Percentiles rank a stretch among this genome's conserved stretches.
Evolutionary conservation across 176 grass and related monocot species (phyloP).

Genomic region (Raddia guianensis): DNA sequence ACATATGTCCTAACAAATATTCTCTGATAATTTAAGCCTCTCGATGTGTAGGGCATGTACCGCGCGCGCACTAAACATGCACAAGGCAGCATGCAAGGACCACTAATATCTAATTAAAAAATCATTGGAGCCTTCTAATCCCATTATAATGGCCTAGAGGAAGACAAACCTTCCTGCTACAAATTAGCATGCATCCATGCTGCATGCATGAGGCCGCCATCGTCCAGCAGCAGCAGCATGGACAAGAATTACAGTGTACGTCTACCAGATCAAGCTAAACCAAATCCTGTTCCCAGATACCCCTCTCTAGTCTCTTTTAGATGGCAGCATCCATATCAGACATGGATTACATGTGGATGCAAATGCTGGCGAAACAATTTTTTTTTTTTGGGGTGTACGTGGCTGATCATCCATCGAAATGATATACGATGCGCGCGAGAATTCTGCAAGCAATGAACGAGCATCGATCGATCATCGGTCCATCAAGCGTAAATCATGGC

Average conservation of each 20-base stretch:
- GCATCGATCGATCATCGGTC: constrained; percentile 46
- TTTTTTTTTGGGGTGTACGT: not conserved
- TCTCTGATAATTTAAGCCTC: constrained; percentile 38
- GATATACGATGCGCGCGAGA: constrained; percentile 33
- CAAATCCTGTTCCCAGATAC: constrained; percentile 29
- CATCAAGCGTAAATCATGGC: constrained; percentile 64
- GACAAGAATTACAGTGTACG: constrained; percentile 31
- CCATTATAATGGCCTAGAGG: constrained; percentile 37
- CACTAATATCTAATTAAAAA: constrained; percentile 47
- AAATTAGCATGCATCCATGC: constrained; percentile 39
- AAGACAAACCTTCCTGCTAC: constrained; percentile 46
- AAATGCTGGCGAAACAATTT: constrained; percentile 16
- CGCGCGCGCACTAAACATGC: constrained; percentile 27
- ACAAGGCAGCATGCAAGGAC: constrained; percentile 35
- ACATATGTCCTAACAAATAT: constrained; percentile 40
- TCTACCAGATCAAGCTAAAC: constrained; percentile 32
- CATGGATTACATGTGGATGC: not conserved
- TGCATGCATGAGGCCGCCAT: constrained; percentile 17
- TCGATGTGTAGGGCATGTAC: constrained; percentile 32
- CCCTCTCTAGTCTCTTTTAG: not conserved
- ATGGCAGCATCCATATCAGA: constrained; percentile 2
- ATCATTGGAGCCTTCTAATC: constrained; percentile 55
- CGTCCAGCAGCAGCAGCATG: not conserved
- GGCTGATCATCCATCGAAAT: not conserved
- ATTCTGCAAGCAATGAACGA: constrained; percentile 46